Base-by-base conservation (phyloP, 2,329 filamentous ascomycete genomes). In the Nannizziopsis barbatae region DNA sequence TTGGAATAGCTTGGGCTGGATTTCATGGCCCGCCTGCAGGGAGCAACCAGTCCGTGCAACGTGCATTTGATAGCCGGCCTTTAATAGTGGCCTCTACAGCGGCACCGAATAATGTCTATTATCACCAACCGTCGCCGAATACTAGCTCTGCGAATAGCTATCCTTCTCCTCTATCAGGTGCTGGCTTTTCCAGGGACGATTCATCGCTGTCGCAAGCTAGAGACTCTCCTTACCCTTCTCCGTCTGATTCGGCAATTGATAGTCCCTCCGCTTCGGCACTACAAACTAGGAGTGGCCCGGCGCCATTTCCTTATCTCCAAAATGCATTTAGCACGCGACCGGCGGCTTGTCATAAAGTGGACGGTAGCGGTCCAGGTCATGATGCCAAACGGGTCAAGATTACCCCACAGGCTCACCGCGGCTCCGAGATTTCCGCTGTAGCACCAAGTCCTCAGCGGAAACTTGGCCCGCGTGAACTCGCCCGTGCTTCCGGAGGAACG, bases 321-420 rank as follows among this genome's bases (percentile, higher is more conserved):
- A 46, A 42, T 27, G n/a, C 45, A n/a, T 36, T 42, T 9, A 48
- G 45, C n/a, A 20, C 38, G 12, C 10, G 22, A 5, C 39, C 47
- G 9, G 35, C 30, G 15, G 36, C n/a, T 33, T 14, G 12, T 20
- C 7, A 8, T 6, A 30, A 35, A 33, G 33, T 35, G 4, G 10
- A 22, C 36, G 30, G 6, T 31, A 27, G 6, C 8, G 41, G 33
- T 2, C 18, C 18, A 22, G 38, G 22, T 15, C 47, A 38, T 15
- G 47, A 49, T 35, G 40, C 47, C 8, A 49, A 49, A 32, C 32
- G 47, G 38, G 17, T 43, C 7, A 44, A 27, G 18, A 42, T 44
- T 11, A 44, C 40, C 8, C 22, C 36, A 7, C 44, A 46, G 6
- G 22, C 22, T 14, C 36, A 20, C 7, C 22, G 32, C 6, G 44